Evolutionary conservation across 1,139 yeast genomes (phyloP), one percentile per base, ranked within the genome.

Genomic region (Yamadazyma sp.): DNA sequence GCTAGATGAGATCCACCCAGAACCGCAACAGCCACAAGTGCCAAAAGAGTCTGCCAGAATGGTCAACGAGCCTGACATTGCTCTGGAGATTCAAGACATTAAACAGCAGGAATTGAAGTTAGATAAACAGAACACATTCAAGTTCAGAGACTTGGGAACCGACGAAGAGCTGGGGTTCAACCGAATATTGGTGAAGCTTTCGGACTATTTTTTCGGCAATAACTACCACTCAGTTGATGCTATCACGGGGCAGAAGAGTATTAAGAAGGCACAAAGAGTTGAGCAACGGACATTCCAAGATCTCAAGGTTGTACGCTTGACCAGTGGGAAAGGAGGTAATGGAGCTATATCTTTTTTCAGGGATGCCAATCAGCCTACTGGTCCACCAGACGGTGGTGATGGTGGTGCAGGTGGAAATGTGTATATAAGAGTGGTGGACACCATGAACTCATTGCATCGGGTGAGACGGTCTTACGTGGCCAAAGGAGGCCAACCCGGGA

Each of bases 301-400:
- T 58, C 61, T 87, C n/a, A 73, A 80, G 48, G 73, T 88, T 12
- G 72, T 89, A 5, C 75, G 78, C 41, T 67, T 87, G n/a, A 63
- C 64, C 9, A 81, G 95, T 33, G 98, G 98, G 0, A 70, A 68
- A 36, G 98, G 98, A 22, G 98, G 98, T 1, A 75, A 83, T 56
- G 98, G 98, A 5, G 74, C 80, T 36, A 84, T 88, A 0, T 84
- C 97, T 1, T 92, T 92, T 59, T 77, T 84, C 48, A 68, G 96
- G 45, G 98, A 88, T 52, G 87, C 96, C 2, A 87, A 89, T 38
- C 67, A 87, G 32, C 75, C 96, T 0, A 73, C 75, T 15, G 98
- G 98, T 0, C 98, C 98, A 0, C 95, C 98, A 0, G 96, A 91
- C 60, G 98, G 98, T 17, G 98, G 98, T 12, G 98, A 92, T 61